Percentiles rank a stretch among this genome's conserved stretches.
These are phyloP conservation scores for Cicer bijugum DNA, from an alignment of 306 rosid genomes.

Conservation along the genomic window DNA sequence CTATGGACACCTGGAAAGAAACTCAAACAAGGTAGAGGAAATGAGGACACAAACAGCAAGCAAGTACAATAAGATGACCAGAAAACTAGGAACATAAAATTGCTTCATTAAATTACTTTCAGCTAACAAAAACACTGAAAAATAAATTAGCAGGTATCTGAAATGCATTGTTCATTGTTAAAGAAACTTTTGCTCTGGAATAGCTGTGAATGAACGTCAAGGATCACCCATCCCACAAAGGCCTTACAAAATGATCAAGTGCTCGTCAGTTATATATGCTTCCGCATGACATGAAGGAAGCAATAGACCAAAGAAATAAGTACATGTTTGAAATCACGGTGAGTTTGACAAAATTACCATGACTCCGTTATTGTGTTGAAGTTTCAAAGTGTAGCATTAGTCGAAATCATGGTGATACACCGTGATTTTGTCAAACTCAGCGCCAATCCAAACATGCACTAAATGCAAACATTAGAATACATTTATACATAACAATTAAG, in stretches of 20 bases:
- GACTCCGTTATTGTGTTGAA: too few species aligned
- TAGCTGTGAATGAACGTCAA: slow-evolving; percentile 13
- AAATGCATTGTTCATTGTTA: slow-evolving; percentile 25
- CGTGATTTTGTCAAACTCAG: too few species aligned
- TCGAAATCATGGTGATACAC: too few species aligned
- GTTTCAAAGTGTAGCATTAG: too few species aligned
- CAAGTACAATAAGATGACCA: slow-evolving; percentile 5
- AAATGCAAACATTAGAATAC: neutral
- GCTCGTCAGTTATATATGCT: slow-evolving; percentile 7
- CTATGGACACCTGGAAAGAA: slow-evolving; percentile 11
- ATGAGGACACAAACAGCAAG: slow-evolving; percentile 10
- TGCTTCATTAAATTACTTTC: neutral
- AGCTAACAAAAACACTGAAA: neutral
- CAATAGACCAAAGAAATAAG: too few species aligned
- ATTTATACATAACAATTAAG: slow-evolving; percentile 14
- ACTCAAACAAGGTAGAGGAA: slow-evolving; percentile 20
- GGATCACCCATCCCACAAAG: slow-evolving; percentile 2
- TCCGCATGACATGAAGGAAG: neutral
- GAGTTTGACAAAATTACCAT: too few species aligned
- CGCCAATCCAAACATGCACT: too few species aligned
- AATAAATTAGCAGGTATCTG: neutral
- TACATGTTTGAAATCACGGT: too few species aligned
- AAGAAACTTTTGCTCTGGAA: neutral
- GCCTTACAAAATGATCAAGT: slow-evolving; percentile 23
- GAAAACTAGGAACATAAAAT: neutral